Evolutionary conservation across 116 monocot species (phyloP).

Genomic region (Posidonia oceanica): DNA sequence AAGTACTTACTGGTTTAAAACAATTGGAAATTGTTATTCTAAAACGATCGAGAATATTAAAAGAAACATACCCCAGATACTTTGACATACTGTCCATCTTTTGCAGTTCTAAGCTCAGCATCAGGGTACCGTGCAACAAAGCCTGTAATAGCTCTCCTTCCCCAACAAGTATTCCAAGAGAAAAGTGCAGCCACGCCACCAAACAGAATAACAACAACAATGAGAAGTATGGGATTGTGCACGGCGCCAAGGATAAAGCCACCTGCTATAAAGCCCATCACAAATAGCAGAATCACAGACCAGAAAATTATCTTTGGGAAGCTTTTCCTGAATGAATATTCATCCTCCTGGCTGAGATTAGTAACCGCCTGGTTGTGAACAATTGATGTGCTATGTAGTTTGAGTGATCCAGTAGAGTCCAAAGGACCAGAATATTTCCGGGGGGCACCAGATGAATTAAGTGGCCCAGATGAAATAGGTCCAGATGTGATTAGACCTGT

Average conservation of each 20-base stretch:
- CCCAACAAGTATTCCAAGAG: slow-evolving; percentile 64
- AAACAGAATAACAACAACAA: slow-evolving; percentile 69
- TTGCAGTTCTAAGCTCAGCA: slow-evolving; percentile 84
- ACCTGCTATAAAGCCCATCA: slow-evolving; percentile 82
- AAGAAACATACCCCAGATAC: slow-evolving; percentile 68
- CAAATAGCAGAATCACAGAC: slow-evolving; percentile 59
- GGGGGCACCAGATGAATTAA: slow-evolving; percentile 74
- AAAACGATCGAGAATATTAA: background rate
- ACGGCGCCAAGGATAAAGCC: slow-evolving; percentile 72
- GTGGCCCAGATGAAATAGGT: slow-evolving; percentile 72
- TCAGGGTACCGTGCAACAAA: slow-evolving; percentile 62
- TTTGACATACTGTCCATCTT: slow-evolving; percentile 84
- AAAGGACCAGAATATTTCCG: slow-evolving; percentile 79
- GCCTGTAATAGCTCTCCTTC: slow-evolving; percentile 48
- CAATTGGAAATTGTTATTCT: too few species aligned
- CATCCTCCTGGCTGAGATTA: slow-evolving; percentile 55
- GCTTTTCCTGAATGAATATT: slow-evolving; percentile 51
- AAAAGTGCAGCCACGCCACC: slow-evolving; percentile 56
- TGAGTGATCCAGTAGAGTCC: slow-evolving; percentile 59
- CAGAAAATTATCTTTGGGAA: slow-evolving; percentile 64
- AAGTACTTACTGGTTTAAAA: too few species aligned
- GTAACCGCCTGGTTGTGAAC: slow-evolving; percentile 81
- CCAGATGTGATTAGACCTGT: slow-evolving; percentile 94
- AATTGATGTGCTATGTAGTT: slow-evolving; percentile 40
- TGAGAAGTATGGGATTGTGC: slow-evolving; percentile 65